Evolutionary conservation across 2,329 filamentous ascomycete species (phyloP).

Genomic region (Sclerotinia spermophila): DNA sequence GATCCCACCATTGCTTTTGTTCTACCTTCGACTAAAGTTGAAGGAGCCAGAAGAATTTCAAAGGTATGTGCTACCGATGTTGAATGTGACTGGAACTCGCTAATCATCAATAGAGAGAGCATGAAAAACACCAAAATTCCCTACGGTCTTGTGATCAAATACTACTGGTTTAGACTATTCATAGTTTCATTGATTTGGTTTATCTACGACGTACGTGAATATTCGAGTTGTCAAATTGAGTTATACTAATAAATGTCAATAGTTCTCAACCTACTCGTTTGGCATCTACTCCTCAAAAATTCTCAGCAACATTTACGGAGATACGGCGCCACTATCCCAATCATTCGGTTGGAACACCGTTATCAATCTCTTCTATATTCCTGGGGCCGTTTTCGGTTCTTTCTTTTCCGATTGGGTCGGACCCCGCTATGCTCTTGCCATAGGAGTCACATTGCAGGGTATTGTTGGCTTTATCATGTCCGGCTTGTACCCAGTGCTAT

Average conservation of each 20-base stretch:
- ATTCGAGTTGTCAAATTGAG: not conserved
- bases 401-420: constrained; percentile 76
- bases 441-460: constrained; percentile 69
- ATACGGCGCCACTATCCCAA: constrained; percentile 62
- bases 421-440: constrained; percentile 67
- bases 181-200: constrained; percentile 78
- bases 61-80: constrained; percentile 23
- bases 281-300: constrained; percentile 80
- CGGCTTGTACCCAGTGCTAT: constrained; percentile 69
- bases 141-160: constrained; percentile 54
- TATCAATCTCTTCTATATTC: constrained; percentile 85
- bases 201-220: constrained; percentile 62
- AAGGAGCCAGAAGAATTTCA: constrained; percentile 77
- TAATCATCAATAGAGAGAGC: constrained; percentile 30
- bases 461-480: constrained; percentile 87
- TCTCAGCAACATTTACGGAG: constrained; percentile 60
- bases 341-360: constrained; percentile 85
- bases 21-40: constrained; percentile 68
- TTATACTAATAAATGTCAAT: constrained; percentile 24
- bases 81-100: constrained; percentile 3
- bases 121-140: constrained; percentile 48
- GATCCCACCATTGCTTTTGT: constrained; percentile 69
- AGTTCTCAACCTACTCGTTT: constrained; percentile 81
- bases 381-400: constrained; percentile 74
- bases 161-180: constrained; percentile 70